Conservation (phyloP, 169 alveolate genomes). For the Plasmodium malariae region DNA sequence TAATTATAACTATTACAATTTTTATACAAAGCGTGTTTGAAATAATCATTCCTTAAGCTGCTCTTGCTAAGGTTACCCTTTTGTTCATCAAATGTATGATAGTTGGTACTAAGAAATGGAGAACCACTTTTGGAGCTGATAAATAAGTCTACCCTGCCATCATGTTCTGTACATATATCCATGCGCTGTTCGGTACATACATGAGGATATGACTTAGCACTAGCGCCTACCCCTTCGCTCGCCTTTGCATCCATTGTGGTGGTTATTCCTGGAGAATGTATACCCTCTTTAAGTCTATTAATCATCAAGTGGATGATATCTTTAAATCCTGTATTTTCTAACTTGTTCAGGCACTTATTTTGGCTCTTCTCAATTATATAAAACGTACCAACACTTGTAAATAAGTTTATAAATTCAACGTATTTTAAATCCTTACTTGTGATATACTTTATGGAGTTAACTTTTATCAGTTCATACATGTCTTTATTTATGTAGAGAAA, state of each 20-base stretch:
- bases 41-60: neutral
- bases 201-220: too few species aligned
- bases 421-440: slow-evolving; percentile 8
- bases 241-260: too few species aligned
- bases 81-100: too few species aligned
- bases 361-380: slow-evolving; percentile 27
- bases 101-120: too few species aligned
- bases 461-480: slow-evolving; percentile 17
- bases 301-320: neutral
- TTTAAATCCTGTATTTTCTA: neutral
- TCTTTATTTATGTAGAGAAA: slow-evolving; percentile 16
- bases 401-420: slow-evolving; percentile 59
- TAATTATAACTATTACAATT: neutral
- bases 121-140: too few species aligned
- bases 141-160: too few species aligned
- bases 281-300: neutral
- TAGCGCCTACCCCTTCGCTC: too few species aligned
- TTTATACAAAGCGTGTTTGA: neutral
- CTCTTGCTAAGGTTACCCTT: too few species aligned
- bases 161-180: too few species aligned
- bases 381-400: slow-evolving; percentile 49
- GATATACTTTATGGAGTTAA: slow-evolving; percentile 4
- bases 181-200: too few species aligned
- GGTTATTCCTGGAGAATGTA: too few species aligned
- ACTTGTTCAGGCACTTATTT: too few species aligned